Evolutionary conservation across 1,284 basidiomycete genomes (phyloP).

Genomic region (Cutaneotrichosporon spelunceum): DNA sequence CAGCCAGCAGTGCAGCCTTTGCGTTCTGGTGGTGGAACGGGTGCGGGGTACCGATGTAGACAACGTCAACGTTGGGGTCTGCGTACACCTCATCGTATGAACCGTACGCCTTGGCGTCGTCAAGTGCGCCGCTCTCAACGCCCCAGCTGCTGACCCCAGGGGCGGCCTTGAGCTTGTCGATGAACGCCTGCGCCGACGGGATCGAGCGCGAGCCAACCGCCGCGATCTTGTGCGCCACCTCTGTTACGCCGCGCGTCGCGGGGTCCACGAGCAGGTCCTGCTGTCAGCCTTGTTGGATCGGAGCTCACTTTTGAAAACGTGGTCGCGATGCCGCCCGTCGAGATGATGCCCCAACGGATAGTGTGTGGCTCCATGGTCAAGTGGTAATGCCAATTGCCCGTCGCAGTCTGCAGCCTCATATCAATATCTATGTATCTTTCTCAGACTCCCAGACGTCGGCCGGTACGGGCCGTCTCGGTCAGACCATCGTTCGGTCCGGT

Average conservation of each 20-base stretch:
- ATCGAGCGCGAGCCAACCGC: constrained; percentile 75
- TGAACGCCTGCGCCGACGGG: constrained; percentile 68
- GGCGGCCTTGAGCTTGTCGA: constrained; percentile 52
- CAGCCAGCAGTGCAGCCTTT: constrained; percentile 68
- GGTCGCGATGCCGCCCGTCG: constrained; percentile 45
- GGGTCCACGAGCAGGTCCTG: constrained; percentile 36
- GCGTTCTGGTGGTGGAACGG: constrained; percentile 77
- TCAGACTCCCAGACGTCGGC: not conserved
- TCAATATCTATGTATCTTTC: not conserved
- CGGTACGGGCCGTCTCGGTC: not conserved
- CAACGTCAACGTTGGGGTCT: constrained; percentile 66
- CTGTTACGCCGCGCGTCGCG: constrained; percentile 57
- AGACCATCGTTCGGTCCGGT: not conserved
- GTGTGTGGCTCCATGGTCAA: constrained; percentile 11
- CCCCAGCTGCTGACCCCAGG: constrained; percentile 27
- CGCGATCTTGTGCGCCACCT: constrained; percentile 70
- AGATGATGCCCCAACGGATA: constrained; percentile 50
- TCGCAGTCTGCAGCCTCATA: not conserved
- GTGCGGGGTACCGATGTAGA: constrained; percentile 85
- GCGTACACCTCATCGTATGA: constrained; percentile 72
- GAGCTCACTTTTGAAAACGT: constrained; percentile 37
- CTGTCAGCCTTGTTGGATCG: not conserved
- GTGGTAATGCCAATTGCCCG: not conserved
- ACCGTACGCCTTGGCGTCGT: constrained; percentile 64
- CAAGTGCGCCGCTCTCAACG: constrained; percentile 29